Percentiles rank a stretch among this genome's conserved stretches.
These are phyloP conservation scores for Fulvia fulva DNA, from an alignment of 2,329 filamentous ascomycete species.

Conservation along the genomic window DNA sequence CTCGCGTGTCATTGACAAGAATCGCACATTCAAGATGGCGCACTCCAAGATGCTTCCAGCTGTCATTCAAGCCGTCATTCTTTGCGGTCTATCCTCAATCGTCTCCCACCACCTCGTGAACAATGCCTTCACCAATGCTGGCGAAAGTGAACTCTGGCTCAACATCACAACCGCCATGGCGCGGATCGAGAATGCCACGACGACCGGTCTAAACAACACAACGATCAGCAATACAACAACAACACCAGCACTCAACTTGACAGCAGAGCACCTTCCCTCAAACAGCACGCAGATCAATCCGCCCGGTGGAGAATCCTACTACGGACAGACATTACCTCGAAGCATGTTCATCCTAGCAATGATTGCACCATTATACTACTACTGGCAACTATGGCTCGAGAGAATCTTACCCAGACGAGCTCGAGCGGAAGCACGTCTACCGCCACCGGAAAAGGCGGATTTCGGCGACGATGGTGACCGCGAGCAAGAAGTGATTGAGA, in stretches of 20 bases:
- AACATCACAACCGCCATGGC: not conserved
- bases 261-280: not conserved
- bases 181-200: not conserved
- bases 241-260: not conserved
- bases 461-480: conserved; percentile 1
- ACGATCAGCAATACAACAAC: not conserved
- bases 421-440: not conserved
- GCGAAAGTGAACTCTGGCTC: not conserved
- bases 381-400: conserved; percentile 22
- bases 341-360: conserved; percentile 4
- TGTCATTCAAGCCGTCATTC: not conserved
- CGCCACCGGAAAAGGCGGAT: not conserved
- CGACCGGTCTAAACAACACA: not conserved
- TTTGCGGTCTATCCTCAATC: not conserved
- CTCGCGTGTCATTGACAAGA: not conserved
- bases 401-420: conserved; percentile 13
- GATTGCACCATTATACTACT: conserved; percentile 7
- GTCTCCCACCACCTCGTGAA: not conserved
- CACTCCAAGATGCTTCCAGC: not conserved
- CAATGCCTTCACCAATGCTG: not conserved
- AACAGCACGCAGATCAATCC: not conserved
- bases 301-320: conserved; percentile 2
- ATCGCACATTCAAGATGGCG: not conserved
- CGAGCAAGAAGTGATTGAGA: conserved; percentile 14
- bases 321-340: conserved; percentile 7